phyloP scores from a whole-genome alignment of 306 rosid genomes.

The Cajanus cajan region DNA sequence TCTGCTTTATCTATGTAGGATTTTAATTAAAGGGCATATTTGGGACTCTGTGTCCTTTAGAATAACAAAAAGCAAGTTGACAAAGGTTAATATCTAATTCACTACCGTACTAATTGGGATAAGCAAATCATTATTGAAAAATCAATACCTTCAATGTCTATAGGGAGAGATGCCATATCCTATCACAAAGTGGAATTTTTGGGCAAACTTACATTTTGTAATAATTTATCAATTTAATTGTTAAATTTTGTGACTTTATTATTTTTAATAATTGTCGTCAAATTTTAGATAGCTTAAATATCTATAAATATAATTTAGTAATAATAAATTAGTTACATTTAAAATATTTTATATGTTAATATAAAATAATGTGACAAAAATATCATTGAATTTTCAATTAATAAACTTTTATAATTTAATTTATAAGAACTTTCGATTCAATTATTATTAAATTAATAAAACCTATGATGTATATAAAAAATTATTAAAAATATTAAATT shows the following conservation, averaged over 20 bases:
- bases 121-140: slow-evolving; percentile 1
- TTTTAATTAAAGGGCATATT: slow-evolving; percentile 36
- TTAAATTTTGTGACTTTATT: neutral
- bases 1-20: slow-evolving; percentile 9
- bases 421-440: neutral
- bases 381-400: neutral
- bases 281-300: neutral
- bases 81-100: neutral
- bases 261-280: neutral
- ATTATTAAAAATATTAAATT: neutral
- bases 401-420: neutral
- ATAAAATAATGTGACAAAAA: neutral
- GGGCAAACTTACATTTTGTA: neutral
- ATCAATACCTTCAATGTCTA: neutral
- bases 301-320: neutral
- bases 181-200: neutral
- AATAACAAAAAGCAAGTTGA: slow-evolving; percentile 28
- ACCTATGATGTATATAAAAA: neutral
- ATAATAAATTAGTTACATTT: too few relatives aligned
- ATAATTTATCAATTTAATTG: neutral
- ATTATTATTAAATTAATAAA: neutral
- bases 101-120: neutral
- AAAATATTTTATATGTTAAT: too few relatives aligned
- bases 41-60: slow-evolving; percentile 42
- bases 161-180: neutral